Evolutionary conservation across 1,284 basidiomycete species (phyloP).

Genomic region (Porodaedalea pini): DNA sequence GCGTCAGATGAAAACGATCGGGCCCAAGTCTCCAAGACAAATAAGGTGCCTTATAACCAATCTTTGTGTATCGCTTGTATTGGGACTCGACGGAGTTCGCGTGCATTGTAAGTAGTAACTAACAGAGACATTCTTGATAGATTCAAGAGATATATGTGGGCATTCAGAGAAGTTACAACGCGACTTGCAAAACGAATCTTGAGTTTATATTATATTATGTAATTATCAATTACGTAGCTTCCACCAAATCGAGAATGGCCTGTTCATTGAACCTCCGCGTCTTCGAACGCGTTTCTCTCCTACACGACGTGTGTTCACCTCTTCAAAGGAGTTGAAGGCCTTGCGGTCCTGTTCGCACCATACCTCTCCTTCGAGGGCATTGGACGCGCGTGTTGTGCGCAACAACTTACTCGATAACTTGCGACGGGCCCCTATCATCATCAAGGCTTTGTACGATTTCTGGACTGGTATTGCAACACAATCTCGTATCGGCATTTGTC

Average conservation of each 20-base stretch:
- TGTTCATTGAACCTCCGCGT: background rate
- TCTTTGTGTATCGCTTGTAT: too few relatives aligned
- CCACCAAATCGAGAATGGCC: background rate
- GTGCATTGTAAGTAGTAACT: too few relatives aligned
- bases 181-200: too few relatives aligned
- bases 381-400: background rate
- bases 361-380: background rate
- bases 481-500: background rate
- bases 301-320: background rate
- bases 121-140: too few relatives aligned
- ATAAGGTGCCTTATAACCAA: too few relatives aligned
- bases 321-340: background rate
- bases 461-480: background rate
- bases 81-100: too few relatives aligned
- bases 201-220: too few relatives aligned
- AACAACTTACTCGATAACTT: background rate
- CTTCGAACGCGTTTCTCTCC: constrained; percentile 1
- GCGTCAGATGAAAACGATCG: too few relatives aligned
- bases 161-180: too few relatives aligned
- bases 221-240: background rate
- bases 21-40: too few relatives aligned
- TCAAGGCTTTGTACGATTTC: background rate
- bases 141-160: too few relatives aligned
- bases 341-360: background rate
- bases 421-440: background rate